Conservation (phyloP, 768 basidiomycete species). For the Fibroporia radiculosa region DNA sequence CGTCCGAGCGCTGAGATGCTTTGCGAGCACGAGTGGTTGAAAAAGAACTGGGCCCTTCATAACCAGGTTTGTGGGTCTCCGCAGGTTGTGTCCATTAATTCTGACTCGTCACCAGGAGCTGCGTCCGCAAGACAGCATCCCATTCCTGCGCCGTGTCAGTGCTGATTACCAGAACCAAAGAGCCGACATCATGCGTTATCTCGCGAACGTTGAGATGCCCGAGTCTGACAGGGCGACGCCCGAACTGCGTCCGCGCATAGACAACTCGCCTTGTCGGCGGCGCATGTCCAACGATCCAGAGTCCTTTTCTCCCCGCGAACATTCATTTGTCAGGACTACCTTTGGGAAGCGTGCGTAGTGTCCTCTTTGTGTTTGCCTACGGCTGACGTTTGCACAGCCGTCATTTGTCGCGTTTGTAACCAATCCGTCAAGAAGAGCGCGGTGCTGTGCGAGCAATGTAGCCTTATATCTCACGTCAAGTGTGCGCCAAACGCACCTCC, state of each 20-base stretch:
- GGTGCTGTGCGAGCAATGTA: constrained; percentile 84
- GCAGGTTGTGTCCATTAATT: neutral
- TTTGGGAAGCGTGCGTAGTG: constrained; percentile 78
- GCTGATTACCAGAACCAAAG: constrained; percentile 79
- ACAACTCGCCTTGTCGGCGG: constrained; percentile 22
- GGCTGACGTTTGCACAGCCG: constrained; percentile 43
- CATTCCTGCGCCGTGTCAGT: constrained; percentile 89
- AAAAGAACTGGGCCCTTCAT: constrained; percentile 68
- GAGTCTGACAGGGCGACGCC: constrained; percentile 15
- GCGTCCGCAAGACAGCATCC: constrained; percentile 90
- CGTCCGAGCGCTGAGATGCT: constrained; percentile 83
- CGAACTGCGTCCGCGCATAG: constrained; percentile 30
- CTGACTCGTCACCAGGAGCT: constrained; percentile 44
- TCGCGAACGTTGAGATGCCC: constrained; percentile 36
- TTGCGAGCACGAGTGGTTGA: constrained; percentile 89
- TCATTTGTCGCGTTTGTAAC: constrained; percentile 81
- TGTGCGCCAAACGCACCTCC: constrained; percentile 68
- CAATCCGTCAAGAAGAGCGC: constrained; percentile 77
- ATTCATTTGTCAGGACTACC: constrained; percentile 85
- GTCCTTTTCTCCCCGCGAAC: constrained; percentile 54
- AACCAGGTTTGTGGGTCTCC: constrained; percentile 48
- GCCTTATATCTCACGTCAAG: constrained; percentile 78
- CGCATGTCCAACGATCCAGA: constrained; percentile 31
- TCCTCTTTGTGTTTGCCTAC: constrained; percentile 1
- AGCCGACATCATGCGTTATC: constrained; percentile 51